A percentile compares a stretch with the other conserved stretches of the same genome.
phyloP scores from a whole-genome alignment of 2,329 filamentous ascomycete genomes.

The Aspergillus ibericus region DNA sequence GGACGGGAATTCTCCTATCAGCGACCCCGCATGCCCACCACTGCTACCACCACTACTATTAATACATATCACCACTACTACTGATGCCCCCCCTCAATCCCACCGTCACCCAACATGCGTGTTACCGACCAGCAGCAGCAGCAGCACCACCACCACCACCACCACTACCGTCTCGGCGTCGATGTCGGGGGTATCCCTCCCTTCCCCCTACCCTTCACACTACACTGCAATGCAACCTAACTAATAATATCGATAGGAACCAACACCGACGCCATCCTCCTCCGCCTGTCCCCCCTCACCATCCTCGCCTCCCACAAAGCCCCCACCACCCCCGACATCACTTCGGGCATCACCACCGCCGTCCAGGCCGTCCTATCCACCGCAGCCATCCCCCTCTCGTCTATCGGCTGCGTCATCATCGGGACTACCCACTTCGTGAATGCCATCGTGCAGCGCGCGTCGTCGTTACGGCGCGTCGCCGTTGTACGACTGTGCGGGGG shows the following conservation, averaged over 20 bases:
- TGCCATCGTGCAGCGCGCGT: conserved; percentile 41
- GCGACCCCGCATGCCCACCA: too few species aligned
- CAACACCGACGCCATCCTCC: conserved; percentile 38
- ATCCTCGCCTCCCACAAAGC: conserved; percentile 39
- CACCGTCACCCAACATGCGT: not conserved
- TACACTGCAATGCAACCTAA: not conserved
- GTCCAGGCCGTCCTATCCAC: conserved; percentile 26
- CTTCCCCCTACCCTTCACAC: not conserved
- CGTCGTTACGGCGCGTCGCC: not conserved
- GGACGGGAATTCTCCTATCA: not conserved
- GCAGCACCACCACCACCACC: too few species aligned
- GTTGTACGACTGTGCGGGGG: conserved; percentile 5
- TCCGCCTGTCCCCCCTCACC: conserved; percentile 26
- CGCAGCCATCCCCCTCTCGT: conserved; percentile 24
- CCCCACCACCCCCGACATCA: conserved; percentile 41
- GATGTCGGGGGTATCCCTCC: conserved; percentile 19
- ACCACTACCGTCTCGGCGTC: conserved; percentile 19
- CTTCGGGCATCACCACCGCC: conserved; percentile 44
- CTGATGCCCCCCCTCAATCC: not conserved
- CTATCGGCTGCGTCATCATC: conserved; percentile 49
- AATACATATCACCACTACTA: too few species aligned
- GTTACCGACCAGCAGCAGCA: not conserved
- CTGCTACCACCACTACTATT: too few species aligned
- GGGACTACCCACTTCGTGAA: conserved; percentile 57
- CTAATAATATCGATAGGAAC: too few species aligned